Conservation (phyloP, 257 asterid genomes). For the Cinchona pubescens region DNA sequence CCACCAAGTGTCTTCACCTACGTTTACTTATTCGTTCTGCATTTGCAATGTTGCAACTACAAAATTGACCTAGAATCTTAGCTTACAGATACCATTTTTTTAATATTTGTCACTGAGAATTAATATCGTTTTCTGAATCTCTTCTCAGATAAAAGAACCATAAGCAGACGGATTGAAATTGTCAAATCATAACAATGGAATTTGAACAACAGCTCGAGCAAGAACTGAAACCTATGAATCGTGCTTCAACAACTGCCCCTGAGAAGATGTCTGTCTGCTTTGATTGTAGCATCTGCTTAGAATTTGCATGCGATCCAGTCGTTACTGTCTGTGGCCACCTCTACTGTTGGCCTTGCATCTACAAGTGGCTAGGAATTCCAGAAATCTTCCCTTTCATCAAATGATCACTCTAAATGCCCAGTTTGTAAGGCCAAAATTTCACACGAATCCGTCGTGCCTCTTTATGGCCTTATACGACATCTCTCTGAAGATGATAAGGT, state of each 20-base stretch:
- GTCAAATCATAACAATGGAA: conserved; percentile 37
- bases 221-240: conserved; percentile 54
- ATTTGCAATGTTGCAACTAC: neutral
- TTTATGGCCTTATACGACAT: conserved; percentile 61
- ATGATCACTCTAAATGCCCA: conserved; percentile 56
- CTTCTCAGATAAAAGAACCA: conserved; percentile 18
- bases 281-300: conserved; percentile 88
- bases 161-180: neutral
- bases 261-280: conserved; percentile 53
- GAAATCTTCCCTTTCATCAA: conserved; percentile 31
- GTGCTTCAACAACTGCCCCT: conserved; percentile 33
- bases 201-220: conserved; percentile 47
- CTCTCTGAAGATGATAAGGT: conserved; percentile 41
- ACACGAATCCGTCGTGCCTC: conserved; percentile 59
- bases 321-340: conserved; percentile 88
- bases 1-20: neutral
- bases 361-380: conserved; percentile 67
- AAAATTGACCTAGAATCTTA: neutral
- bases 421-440: conserved; percentile 84
- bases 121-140: neutral
- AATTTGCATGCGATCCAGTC: conserved; percentile 68
- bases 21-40: neutral
- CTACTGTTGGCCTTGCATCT: conserved; percentile 93
- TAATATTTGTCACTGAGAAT: neutral
- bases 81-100: neutral